Conservation (phyloP, 495 filamentous ascomycete genomes). For the Venustampulla echinocandica region DNA sequence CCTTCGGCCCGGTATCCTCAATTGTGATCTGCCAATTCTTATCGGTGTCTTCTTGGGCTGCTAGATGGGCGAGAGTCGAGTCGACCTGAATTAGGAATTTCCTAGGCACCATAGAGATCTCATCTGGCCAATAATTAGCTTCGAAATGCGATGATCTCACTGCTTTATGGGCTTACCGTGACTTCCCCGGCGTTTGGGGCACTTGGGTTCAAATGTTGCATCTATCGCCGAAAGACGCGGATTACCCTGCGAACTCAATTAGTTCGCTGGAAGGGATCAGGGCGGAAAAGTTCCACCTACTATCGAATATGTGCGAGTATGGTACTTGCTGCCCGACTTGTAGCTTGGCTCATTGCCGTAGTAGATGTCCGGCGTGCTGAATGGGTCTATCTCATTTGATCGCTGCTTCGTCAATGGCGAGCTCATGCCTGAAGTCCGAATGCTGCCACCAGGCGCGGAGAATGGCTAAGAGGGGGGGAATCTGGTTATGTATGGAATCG, state of each 20-base stretch:
- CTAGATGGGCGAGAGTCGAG: constrained; percentile 58
- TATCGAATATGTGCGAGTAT: constrained; percentile 36
- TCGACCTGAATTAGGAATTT: constrained; percentile 56
- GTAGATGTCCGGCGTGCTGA: constrained; percentile 1
- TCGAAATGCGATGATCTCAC: neutral
- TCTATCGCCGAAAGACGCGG: constrained; percentile 7
- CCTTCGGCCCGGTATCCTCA: constrained; percentile 90
- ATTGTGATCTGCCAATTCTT: constrained; percentile 92
- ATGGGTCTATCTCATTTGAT: constrained; percentile 2
- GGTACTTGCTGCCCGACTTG: constrained; percentile 14
- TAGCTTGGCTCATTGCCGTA: neutral
- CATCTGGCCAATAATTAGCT: constrained; percentile 9
- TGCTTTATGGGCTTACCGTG: constrained; percentile 16
- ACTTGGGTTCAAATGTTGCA: constrained; percentile 15
- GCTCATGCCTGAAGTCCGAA: neutral
- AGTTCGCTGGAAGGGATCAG: too few species aligned
- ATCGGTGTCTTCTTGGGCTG: constrained; percentile 82
- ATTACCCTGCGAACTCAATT: too few species aligned
- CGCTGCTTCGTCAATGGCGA: neutral
- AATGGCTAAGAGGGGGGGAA: too few species aligned
- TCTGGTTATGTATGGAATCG: too few species aligned
- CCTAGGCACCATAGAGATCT: constrained; percentile 6
- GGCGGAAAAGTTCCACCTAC: constrained; percentile 22
- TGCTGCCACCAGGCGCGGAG: too few species aligned
- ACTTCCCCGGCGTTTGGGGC: constrained; percentile 18